Conservation (phyloP, 2,329 filamentous ascomycete species). For the Paramyrothecium sp. region DNA sequence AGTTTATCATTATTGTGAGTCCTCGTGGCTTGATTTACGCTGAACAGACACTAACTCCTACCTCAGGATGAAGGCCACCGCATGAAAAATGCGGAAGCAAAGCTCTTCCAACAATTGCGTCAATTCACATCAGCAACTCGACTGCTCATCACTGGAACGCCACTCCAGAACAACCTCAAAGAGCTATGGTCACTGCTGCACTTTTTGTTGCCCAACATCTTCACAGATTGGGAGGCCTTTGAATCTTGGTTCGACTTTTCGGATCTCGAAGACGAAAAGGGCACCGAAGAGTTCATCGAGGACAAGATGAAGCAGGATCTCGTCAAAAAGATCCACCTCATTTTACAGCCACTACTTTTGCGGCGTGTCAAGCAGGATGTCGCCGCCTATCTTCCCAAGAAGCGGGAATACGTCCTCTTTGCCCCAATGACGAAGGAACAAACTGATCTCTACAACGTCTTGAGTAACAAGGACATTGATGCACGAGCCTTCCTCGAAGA, state of each 20-base stretch:
- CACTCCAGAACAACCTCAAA: conserved; percentile 90
- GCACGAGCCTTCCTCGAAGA: conserved; percentile 77
- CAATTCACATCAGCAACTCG: conserved; percentile 88
- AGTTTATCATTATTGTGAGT: conserved; percentile 89
- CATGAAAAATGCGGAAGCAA: conserved; percentile 95
- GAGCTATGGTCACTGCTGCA: conserved; percentile 95
- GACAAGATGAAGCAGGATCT: conserved; percentile 61
- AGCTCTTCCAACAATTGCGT: conserved; percentile 83
- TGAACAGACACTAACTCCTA: conserved; percentile 12
- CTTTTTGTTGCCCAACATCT: conserved; percentile 89
- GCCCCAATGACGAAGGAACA: conserved; percentile 90
- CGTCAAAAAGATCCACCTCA: conserved; percentile 79
- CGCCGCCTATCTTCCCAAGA: conserved; percentile 86
- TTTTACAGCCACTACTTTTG: conserved; percentile 86
- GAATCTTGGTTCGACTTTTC: conserved; percentile 98
- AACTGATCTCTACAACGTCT: conserved; percentile 77
- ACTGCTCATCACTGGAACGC: conserved; percentile 90
- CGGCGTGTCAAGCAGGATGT: conserved; percentile 92
- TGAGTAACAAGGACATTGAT: conserved; percentile 56
- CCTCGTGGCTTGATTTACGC: fast-evolving
- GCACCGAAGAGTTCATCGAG: conserved; percentile 74
- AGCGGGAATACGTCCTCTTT: conserved; percentile 93
- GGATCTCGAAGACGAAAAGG: conserved; percentile 79
- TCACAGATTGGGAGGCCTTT: conserved; percentile 89
- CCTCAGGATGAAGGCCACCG: conserved; percentile 86